Evolutionary conservation across 495 filamentous ascomycete genomes (phyloP).

Genomic region (Glarea lozoyensis): DNA sequence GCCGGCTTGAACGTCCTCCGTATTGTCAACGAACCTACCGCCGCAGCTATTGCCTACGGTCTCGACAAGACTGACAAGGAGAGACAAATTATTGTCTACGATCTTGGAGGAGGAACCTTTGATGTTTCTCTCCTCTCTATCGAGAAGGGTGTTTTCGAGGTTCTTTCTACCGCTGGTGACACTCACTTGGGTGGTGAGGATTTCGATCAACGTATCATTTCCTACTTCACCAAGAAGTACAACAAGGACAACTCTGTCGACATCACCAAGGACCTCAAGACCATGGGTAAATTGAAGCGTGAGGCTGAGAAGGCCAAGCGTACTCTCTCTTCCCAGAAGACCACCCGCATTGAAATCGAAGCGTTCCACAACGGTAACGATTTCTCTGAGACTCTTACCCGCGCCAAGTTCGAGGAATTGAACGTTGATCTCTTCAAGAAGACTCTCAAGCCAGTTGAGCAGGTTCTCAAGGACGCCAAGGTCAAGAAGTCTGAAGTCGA

Average conservation of each 20-base stretch:
- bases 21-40: conserved; percentile 93
- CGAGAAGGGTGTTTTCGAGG: conserved; percentile 96
- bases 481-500: conserved; percentile 79
- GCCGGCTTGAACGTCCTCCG: conserved; percentile 94
- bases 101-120: conserved; percentile 99
- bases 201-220: conserved; percentile 97
- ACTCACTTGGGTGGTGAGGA: conserved; percentile 99
- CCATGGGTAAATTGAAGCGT: conserved; percentile 99
- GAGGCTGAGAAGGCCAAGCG: conserved; percentile 99
- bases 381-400: conserved; percentile 96
- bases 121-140: conserved; percentile 98
- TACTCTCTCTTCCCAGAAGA: conserved; percentile 97
- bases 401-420: conserved; percentile 98
- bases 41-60: conserved; percentile 81
- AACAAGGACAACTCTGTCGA: conserved; percentile 97
- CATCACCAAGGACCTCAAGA: conserved; percentile 90
- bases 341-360: conserved; percentile 96
- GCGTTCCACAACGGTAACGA: conserved; percentile 95
- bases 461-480: conserved; percentile 89
- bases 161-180: conserved; percentile 96
- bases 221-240: conserved; percentile 95
- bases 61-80: conserved; percentile 80
- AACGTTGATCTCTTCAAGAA: conserved; percentile 98
- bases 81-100: conserved; percentile 90
- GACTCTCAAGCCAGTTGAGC: conserved; percentile 98